Conservation (phyloP, 148 eudicot species). For the Nepenthes mirabilis region DNA sequence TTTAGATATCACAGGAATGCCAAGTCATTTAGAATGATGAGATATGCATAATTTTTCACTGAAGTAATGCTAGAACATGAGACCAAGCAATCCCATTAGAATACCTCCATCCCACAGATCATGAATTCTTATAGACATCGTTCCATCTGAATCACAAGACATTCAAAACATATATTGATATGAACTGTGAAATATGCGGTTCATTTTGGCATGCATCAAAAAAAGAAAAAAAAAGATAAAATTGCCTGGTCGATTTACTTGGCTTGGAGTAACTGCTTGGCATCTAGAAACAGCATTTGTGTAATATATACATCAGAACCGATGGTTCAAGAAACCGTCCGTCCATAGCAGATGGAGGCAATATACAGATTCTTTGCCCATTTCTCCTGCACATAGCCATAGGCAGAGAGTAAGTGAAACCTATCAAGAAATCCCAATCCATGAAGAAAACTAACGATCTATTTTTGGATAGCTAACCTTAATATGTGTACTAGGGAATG, state of each 20-base stretch:
- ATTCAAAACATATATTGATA: too few species aligned
- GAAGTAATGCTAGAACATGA: too few species aligned
- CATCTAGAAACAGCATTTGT: neutral
- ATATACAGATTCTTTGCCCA: conserved; percentile 71
- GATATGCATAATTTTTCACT: too few species aligned
- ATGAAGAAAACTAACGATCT: neutral
- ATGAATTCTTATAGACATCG: too few species aligned
- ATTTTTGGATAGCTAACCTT: conserved; percentile 32
- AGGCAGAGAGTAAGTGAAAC: conserved; percentile 2
- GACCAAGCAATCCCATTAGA: too few species aligned
- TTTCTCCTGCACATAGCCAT: conserved; percentile 41
- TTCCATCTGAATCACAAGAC: too few species aligned
- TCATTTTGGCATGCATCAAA: neutral
- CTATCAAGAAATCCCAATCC: neutral
- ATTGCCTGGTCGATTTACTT: too few species aligned
- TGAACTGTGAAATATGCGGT: too few species aligned
- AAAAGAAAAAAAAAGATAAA: too few species aligned
- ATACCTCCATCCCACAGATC: too few species aligned
- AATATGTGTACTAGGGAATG: conserved; percentile 89
- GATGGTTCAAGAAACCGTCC: conserved; percentile 55
- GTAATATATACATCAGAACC: neutral
- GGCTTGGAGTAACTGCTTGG: neutral
- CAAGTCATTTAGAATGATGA: too few species aligned
- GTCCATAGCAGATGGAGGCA: conserved; percentile 62
- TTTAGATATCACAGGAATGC: too few species aligned